These are phyloP conservation scores for Phalaenopsis equestris DNA, from an alignment of 106 monocot species.

Conservation along the genomic window DNA sequence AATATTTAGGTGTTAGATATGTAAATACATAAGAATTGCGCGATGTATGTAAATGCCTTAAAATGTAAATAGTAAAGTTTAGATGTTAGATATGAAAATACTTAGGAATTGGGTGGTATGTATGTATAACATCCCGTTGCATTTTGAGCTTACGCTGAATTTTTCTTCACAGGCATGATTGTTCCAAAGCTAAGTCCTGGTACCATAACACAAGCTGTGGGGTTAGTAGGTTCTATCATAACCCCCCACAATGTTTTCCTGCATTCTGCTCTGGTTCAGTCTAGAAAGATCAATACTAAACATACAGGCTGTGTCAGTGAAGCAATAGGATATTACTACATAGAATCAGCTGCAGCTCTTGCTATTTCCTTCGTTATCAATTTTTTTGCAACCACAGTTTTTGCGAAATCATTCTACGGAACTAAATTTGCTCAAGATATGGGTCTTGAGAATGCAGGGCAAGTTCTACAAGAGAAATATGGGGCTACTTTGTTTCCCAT, in stretches of 20 bases:
- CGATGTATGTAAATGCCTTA: no score
- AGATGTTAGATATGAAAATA: no score
- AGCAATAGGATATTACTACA: conserved; percentile 71
- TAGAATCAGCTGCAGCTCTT: conserved; percentile 66
- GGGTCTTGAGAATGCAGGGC: conserved; percentile 79
- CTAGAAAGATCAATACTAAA: conserved; percentile 52
- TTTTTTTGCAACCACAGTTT: conserved; percentile 72
- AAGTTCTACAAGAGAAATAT: conserved; percentile 66
- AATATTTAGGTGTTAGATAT: no score
- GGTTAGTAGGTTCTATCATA: conserved; percentile 66
- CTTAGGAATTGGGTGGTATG: no score
- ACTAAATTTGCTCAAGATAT: conserved; percentile 43
- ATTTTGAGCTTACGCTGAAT: not conserved
- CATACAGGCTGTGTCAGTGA: conserved; percentile 41
- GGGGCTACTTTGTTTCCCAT: conserved; percentile 66
- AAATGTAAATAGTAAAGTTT: no score
- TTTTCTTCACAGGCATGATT: conserved; percentile 37
- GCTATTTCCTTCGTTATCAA: conserved; percentile 66
- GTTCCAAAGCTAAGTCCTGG: conserved; percentile 64
- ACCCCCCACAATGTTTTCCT: conserved; percentile 89
- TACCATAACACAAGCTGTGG: conserved; percentile 74
- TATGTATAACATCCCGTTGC: not conserved
- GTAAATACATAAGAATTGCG: no score
- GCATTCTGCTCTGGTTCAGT: conserved; percentile 86
- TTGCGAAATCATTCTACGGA: conserved; percentile 83